Evolutionary conservation across 306 rosid genomes (phyloP).

Genomic region (Quercus robur): DNA sequence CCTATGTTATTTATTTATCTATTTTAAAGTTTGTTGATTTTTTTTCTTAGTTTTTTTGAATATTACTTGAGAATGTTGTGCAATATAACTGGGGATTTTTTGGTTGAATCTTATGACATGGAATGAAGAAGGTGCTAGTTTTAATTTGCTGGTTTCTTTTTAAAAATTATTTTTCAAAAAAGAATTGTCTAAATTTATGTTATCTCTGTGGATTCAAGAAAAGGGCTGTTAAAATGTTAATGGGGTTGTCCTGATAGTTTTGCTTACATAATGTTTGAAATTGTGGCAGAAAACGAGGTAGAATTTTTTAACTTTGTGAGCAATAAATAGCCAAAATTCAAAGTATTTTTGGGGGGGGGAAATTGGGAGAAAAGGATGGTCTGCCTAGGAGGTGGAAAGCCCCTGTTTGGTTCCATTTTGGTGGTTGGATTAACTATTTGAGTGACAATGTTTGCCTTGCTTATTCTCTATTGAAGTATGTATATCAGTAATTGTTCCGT

Average conservation of each 20-base stretch:
- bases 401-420: not conserved
- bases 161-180: not conserved
- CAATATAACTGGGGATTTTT: not conserved
- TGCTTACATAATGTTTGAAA: no score
- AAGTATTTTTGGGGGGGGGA: not conserved
- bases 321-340: not conserved
- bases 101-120: not conserved
- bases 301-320: not conserved
- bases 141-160: not conserved
- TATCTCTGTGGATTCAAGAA: not conserved
- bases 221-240: not conserved
- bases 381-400: not conserved
- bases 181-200: no score
- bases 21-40: no score
- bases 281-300: no score
- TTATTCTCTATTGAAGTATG: not conserved
- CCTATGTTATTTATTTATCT: no score
- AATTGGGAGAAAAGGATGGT: not conserved
- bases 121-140: not conserved
- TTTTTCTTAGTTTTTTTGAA: not conserved
- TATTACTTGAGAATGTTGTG: not conserved
- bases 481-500: not conserved
- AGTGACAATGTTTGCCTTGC: not conserved
- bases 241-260: no score
- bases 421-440: not conserved